Percentiles rank a stretch among this genome's conserved stretches.
phyloP scores from a whole-genome alignment of 495 filamentous ascomycete genomes.

The Aspergillus conjunctus region DNA sequence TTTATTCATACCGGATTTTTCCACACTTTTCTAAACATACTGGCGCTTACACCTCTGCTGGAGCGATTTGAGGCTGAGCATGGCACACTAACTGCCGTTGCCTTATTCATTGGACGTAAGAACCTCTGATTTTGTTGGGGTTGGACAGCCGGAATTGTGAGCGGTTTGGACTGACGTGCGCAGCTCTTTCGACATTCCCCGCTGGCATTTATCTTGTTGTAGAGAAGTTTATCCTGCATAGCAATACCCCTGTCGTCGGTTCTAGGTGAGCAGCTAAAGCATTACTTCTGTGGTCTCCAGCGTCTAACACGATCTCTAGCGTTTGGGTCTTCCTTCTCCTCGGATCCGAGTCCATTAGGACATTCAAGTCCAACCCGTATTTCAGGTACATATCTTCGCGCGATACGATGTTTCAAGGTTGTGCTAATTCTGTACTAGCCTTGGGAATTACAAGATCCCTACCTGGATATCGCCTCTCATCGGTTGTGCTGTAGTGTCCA shows the following conservation, averaged over 20 bases:
- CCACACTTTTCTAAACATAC: slow-evolving; percentile 75
- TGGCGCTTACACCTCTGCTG: slow-evolving; percentile 79
- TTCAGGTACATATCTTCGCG: slow-evolving; percentile 51
- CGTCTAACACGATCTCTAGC: slow-evolving; percentile 45
- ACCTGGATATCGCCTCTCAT: slow-evolving; percentile 89
- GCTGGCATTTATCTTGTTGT: slow-evolving; percentile 69
- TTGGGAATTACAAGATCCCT: slow-evolving; percentile 73
- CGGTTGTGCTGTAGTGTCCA: slow-evolving; percentile 66
- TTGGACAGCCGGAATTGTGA: background rate
- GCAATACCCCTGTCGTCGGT: slow-evolving; percentile 73
- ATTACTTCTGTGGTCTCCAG: background rate
- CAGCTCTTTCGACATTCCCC: slow-evolving; percentile 80
- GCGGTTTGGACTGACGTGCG: slow-evolving; percentile 21
- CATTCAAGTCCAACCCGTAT: slow-evolving; percentile 70
- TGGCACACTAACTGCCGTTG: slow-evolving; percentile 81
- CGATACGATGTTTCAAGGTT: background rate
- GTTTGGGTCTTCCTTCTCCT: slow-evolving; percentile 91
- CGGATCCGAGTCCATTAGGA: slow-evolving; percentile 80
- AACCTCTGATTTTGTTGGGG: slow-evolving; percentile 21
- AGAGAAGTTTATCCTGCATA: slow-evolving; percentile 65
- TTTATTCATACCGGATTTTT: slow-evolving; percentile 81
- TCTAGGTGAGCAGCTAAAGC: slow-evolving; percentile 64
- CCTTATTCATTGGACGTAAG: slow-evolving; percentile 89
- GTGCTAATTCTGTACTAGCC: slow-evolving; percentile 25
- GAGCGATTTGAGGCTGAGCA: slow-evolving; percentile 94